A percentile compares a stretch with the other conserved stretches of the same genome.
phyloP scores from a whole-genome alignment of 805 yeast genomes.

The Pichia nanzhaoensis region DNA sequence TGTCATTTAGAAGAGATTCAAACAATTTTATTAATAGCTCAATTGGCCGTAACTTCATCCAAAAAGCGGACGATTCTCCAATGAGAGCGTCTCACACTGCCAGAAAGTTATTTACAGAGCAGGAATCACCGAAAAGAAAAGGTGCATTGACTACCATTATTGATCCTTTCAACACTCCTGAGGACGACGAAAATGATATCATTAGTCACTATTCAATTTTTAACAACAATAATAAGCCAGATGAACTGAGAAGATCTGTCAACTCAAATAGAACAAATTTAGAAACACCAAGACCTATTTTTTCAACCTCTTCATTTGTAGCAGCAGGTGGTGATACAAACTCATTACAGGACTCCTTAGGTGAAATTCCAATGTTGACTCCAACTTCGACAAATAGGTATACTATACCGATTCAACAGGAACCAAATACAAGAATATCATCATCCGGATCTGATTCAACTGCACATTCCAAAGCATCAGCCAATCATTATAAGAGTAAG shows the following conservation, averaged over 20 bases:
- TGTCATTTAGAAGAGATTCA: conserved; percentile 31
- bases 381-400: conserved; percentile 13
- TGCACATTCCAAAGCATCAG: conserved; percentile 13
- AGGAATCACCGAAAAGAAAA: conserved; percentile 67
- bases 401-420: conserved; percentile 11
- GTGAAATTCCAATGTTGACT: conserved; percentile 20
- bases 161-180: conserved; percentile 38
- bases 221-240: conserved; percentile 21
- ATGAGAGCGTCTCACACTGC: conserved; percentile 34
- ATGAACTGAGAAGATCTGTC: conserved; percentile 33
- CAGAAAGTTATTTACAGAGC: conserved; percentile 58
- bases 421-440: conserved; percentile 16
- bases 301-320: conserved; percentile 55
- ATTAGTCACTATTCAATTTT: conserved; percentile 28
- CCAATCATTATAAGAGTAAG: conserved; percentile 13
- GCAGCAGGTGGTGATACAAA: conserved; percentile 39
- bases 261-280: conserved; percentile 35
- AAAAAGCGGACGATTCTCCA: conserved; percentile 29
- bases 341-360: conserved; percentile 17
- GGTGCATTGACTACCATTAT: conserved; percentile 44
- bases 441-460: conserved; percentile 17
- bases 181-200: conserved; percentile 32
- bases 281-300: conserved; percentile 61
- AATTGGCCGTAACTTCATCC: conserved; percentile 33
- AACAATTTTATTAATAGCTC: conserved; percentile 26